Conservation (phyloP, 805 yeast genomes). For the Saccharomycopsis lassenensis region DNA sequence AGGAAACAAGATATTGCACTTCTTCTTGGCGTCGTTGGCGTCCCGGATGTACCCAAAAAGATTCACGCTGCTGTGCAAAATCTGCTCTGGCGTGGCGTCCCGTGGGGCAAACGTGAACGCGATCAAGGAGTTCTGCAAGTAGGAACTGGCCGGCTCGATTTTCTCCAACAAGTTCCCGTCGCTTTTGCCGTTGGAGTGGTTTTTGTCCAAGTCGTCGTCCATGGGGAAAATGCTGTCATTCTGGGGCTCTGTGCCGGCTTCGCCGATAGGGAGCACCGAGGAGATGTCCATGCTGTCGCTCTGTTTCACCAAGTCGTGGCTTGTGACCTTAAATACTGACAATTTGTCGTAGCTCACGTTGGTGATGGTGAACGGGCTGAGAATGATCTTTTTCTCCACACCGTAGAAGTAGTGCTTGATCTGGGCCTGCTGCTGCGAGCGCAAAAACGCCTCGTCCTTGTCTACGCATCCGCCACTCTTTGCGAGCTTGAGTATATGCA, state of each 20-base stretch:
- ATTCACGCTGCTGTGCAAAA: conserved; percentile 46
- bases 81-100: conserved; percentile 35
- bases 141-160: conserved; percentile 38
- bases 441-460: conserved; percentile 52
- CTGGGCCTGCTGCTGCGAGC: conserved; percentile 64
- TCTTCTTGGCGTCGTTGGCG: conserved; percentile 65
- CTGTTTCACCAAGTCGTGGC: not conserved
- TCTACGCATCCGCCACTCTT: conserved; percentile 72
- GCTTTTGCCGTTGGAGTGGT: not conserved
- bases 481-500: conserved; percentile 50
- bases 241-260: conserved; percentile 22
- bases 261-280: conserved; percentile 27
- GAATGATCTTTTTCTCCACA: conserved; percentile 40
- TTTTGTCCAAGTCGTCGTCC: not conserved
- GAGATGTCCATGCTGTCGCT: conserved; percentile 16
- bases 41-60: conserved; percentile 69
- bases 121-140: conserved; percentile 64
- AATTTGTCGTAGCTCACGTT: conserved; percentile 47
- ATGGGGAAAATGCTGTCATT: not conserved
- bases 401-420: conserved; percentile 92
- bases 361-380: conserved; percentile 82
- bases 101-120: conserved; percentile 47
- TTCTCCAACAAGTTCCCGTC: conserved; percentile 20
- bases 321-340: conserved; percentile 47
- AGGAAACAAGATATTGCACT: conserved; percentile 66